phyloP scores from a whole-genome alignment of 495 filamentous ascomycete genomes.

The Penicillium steckii region DNA sequence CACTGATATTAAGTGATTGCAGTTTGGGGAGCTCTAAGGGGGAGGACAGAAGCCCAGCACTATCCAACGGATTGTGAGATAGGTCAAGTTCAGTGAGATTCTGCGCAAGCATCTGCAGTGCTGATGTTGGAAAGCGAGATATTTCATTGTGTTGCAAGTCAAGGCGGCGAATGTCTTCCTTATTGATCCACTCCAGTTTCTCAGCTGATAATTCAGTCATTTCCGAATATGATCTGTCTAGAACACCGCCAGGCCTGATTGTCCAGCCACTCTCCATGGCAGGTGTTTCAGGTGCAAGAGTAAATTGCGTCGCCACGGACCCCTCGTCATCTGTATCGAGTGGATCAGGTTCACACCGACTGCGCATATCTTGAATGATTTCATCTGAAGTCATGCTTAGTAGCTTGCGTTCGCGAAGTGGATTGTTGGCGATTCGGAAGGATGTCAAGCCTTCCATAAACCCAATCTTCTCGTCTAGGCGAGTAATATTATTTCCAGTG shows the following conservation, averaged over 20 bases:
- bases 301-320: constrained; percentile 46
- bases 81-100: constrained; percentile 75
- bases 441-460: constrained; percentile 74
- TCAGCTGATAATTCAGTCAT: constrained; percentile 47
- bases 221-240: constrained; percentile 70
- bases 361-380: constrained; percentile 72
- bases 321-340: constrained; percentile 45
- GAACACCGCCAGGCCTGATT: constrained; percentile 65
- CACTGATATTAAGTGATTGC: constrained; percentile 68
- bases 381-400: constrained; percentile 76
- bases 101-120: constrained; percentile 62
- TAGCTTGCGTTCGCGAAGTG: constrained; percentile 81
- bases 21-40: constrained; percentile 68
- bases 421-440: constrained; percentile 79
- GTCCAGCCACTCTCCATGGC: constrained; percentile 49
- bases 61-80: constrained; percentile 73
- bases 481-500: constrained; percentile 75
- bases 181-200: constrained; percentile 43
- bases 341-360: constrained; percentile 61
- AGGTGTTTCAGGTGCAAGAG: constrained; percentile 42
- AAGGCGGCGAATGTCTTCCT: constrained; percentile 52
- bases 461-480: constrained; percentile 73
- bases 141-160: constrained; percentile 77
- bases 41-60: constrained; percentile 55
- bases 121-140: constrained; percentile 59